Conservation (phyloP, 177 flowering plant genomes). For the Telopea speciosissima region DNA sequence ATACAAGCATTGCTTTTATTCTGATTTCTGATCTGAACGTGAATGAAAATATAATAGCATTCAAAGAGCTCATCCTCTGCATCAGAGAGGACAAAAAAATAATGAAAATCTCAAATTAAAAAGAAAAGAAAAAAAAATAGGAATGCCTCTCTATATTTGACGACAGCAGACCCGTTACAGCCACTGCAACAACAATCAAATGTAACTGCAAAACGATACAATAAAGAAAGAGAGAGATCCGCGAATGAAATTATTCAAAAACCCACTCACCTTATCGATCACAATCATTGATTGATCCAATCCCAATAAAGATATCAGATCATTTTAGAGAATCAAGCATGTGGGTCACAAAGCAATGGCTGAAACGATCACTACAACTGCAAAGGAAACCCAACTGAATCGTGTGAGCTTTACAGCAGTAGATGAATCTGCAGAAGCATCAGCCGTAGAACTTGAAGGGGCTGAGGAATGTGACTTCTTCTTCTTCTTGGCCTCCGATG, state of each 20-base stretch:
- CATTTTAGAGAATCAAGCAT: no score
- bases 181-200: neutral
- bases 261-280: neutral
- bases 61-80: no score
- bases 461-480: conserved; percentile 19
- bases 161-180: no score
- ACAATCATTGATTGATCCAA: neutral
- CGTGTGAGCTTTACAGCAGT: conserved; percentile 7
- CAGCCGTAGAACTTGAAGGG: conserved; percentile 12
- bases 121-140: no score
- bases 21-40: no score
- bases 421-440: conserved; percentile 28
- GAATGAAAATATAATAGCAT: no score
- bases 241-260: conserved; percentile 2
- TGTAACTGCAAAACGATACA: neutral
- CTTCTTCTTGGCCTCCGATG: conserved; percentile 34
- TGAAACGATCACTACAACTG: conserved; percentile 12
- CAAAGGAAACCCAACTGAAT: neutral
- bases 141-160: no score
- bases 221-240: neutral
- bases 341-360: conserved; percentile 8
- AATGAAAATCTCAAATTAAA: no score
- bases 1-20: no score
- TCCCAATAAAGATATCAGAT: conserved; percentile 1
- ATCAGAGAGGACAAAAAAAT: no score